phyloP scores from a whole-genome alignment of 495 filamentous ascomycete species.

The Lasiosphaeriaceae sp. region DNA sequence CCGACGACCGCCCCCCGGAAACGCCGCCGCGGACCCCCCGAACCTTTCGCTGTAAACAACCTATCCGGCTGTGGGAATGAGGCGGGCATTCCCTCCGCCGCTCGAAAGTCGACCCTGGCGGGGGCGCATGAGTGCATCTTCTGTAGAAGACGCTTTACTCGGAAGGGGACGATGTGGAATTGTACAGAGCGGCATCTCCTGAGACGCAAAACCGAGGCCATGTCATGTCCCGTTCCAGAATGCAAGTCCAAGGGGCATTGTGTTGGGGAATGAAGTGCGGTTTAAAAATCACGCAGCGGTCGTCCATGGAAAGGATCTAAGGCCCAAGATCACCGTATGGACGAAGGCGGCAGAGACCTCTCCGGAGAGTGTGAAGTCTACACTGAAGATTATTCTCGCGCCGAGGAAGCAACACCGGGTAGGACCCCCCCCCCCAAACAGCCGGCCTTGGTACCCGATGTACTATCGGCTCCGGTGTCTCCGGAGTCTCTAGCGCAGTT shows the following conservation, averaged over 20 bases:
- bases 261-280: not conserved
- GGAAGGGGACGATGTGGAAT: not conserved
- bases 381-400: not conserved
- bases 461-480: too few species aligned
- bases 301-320: not conserved
- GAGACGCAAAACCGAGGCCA: not conserved
- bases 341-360: not conserved
- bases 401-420: too few species aligned
- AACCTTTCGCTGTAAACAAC: too few species aligned
- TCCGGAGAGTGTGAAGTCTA: not conserved
- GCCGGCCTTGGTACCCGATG: too few species aligned
- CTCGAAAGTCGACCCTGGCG: not conserved
- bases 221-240: not conserved
- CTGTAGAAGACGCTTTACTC: not conserved
- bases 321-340: not conserved
- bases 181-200: constrained; percentile 2
- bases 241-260: constrained; percentile 1
- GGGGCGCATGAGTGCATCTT: not conserved
- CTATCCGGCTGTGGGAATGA: too few species aligned
- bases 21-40: too few species aligned
- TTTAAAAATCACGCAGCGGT: not conserved
- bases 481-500: too few species aligned
- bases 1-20: too few species aligned
- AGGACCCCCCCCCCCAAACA: too few species aligned
- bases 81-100: not conserved